These are phyloP conservation scores for Amborella trichopoda DNA, from an alignment of 164 flowering plant genomes.

Conservation along the genomic window DNA sequence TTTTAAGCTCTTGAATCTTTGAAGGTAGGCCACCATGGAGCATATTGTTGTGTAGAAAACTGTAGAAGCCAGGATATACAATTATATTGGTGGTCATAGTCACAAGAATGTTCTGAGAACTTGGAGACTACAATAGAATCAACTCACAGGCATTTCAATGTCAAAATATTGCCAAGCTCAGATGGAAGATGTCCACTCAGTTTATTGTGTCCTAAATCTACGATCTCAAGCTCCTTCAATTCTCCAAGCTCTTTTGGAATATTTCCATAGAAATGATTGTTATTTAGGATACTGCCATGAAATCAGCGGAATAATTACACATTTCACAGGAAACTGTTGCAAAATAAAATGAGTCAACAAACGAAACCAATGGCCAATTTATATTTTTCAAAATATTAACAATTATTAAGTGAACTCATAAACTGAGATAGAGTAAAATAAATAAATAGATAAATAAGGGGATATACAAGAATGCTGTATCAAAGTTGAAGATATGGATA, in stretches of 20 bases:
- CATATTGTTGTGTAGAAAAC: constrained; percentile 40
- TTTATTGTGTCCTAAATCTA: constrained; percentile 59
- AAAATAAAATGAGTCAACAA: no score
- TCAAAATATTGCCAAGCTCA: constrained; percentile 25
- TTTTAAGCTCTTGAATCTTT: constrained; percentile 25
- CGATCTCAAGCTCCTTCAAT: constrained; percentile 42
- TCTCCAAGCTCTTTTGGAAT: constrained; percentile 50
- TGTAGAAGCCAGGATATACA: constrained; percentile 15
- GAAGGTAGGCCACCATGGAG: constrained; percentile 29
- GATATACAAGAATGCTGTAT: no score
- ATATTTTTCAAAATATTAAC: no score
- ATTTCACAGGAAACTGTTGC: no score
- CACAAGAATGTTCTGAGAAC: constrained; percentile 1
- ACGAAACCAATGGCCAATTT: no score
- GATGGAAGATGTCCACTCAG: constrained; percentile 47
- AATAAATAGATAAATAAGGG: no score
- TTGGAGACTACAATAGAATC: neutral
- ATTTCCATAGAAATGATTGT: constrained; percentile 52
- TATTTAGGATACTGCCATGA: constrained; percentile 55
- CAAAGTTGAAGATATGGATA: no score
- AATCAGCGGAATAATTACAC: no score
- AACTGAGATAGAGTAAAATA: no score
- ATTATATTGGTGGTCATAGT: neutral
- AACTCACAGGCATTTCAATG: constrained; percentile 46
- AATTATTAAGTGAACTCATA: no score